Conservation (phyloP, 345 rosid genomes). For the Eucalyptus guilfoylei region DNA sequence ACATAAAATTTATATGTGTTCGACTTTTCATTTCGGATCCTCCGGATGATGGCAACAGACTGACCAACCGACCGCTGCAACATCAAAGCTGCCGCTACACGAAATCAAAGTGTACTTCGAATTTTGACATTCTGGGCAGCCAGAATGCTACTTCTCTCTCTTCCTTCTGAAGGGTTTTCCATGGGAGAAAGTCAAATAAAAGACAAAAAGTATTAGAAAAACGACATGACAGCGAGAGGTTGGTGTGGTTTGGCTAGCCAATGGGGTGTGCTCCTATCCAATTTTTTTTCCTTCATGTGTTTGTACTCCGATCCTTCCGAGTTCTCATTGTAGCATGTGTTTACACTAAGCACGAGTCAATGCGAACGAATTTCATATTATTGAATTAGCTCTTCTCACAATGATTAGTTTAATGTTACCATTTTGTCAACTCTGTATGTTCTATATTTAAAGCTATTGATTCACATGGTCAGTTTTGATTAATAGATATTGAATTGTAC, state of each 20-base stretch:
- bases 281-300: not conserved
- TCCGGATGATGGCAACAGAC: not conserved
- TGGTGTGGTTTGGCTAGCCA: not conserved
- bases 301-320: not conserved
- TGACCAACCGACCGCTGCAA: not conserved
- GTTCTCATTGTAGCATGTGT: not conserved
- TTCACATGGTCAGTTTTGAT: fast-evolving
- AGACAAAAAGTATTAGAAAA: not conserved
- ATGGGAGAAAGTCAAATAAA: not conserved
- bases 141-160: not conserved
- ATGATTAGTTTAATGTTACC: not conserved
- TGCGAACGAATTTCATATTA: not conserved
- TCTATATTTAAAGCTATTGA: not conserved
- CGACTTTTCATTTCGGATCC: not conserved
- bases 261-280: not conserved
- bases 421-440: fast-evolving
- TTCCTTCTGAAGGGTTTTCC: not conserved
- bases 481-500: too few species aligned
- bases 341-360: not conserved
- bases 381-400: not conserved
- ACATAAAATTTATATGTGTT: fast-evolving
- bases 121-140: not conserved
- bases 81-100: not conserved
- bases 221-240: not conserved
- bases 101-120: not conserved